Evolutionary conservation across 1,139 yeast genomes (phyloP), one percentile per base, ranked within the genome.

Genomic region (Pichia sp.): DNA sequence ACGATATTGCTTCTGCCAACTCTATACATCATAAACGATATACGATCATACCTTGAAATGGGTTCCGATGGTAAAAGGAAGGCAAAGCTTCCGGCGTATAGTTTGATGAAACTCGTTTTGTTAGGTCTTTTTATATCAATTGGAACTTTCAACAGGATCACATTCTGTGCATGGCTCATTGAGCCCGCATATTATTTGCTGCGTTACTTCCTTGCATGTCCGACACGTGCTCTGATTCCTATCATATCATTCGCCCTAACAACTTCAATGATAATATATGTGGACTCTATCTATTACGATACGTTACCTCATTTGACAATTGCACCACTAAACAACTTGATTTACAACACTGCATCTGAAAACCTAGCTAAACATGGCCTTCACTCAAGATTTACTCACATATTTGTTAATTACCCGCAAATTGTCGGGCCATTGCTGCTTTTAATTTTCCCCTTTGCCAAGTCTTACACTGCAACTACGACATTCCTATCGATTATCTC

Each of bases 71-170:
- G 11, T 8, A 23, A n/a, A 12, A 50, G 53, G 17, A 41, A 27
- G 10, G 11, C 18, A 11, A 15, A n/a, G 38, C 32, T 23, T 29
- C 24, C 11, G 4, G n/a, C 13, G 12, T 21, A 15, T 16, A 26
- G 30, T 26, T 12, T 18, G 4, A 10, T 15, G 3, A 50, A 49
- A 24, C 24, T 52, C 16, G 38, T 60, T 15, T 17, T 65, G 22
- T 50, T 80, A 8, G 96, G 94, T 0, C 40, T 60, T 0, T 37
- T 82, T 1, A 51, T 76, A 1, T 65, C 81, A 0, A 40, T 87
- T 22, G 98, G 97, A 0, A 47, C 74, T 0, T 91, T 88, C 62
- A 91, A 87, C 55, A 66, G 98, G 47, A 72, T 87, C 27, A 86
- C 97, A 0, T 88, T 88, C 51, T 70, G 79, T 0, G 82, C 81